Conservation (phyloP, 2,329 filamentous ascomycete species). For the Paraconiothyrium brasiliense region DNA sequence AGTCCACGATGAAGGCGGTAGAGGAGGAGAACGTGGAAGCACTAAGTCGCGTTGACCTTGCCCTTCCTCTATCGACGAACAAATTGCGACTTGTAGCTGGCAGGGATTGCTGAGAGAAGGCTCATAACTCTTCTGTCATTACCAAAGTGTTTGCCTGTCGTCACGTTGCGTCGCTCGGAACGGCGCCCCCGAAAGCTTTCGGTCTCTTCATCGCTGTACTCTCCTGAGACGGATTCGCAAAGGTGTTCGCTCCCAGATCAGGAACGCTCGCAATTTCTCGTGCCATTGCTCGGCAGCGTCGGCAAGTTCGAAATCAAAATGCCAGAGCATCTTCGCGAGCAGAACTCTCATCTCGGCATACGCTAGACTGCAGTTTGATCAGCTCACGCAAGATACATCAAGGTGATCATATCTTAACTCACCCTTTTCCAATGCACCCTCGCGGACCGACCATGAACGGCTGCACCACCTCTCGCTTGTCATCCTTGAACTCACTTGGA, state of each 20-base stretch:
- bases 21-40: background rate
- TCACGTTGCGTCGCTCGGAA: background rate
- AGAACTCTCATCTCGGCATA: background rate
- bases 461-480: background rate
- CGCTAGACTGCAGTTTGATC: background rate
- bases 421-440: slow-evolving; percentile 4
- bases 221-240: background rate
- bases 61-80: no score
- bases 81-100: no score
- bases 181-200: background rate
- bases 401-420: background rate
- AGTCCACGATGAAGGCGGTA: background rate
- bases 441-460: slow-evolving; percentile 5
- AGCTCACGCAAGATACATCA: background rate
- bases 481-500: background rate
- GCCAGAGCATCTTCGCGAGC: slow-evolving; percentile 1
- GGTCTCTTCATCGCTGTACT: background rate
- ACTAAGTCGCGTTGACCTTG: no score
- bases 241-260: slow-evolving; percentile 3
- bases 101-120: no score
- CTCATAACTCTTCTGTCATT: background rate
- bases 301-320: slow-evolving; percentile 7
- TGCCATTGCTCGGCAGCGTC: background rate
- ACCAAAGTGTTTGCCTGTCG: background rate
- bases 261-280: background rate